These are phyloP conservation scores for Naganishia liquefaciens DNA, from an alignment of 1,284 basidiomycete genomes.

Conservation along the genomic window DNA sequence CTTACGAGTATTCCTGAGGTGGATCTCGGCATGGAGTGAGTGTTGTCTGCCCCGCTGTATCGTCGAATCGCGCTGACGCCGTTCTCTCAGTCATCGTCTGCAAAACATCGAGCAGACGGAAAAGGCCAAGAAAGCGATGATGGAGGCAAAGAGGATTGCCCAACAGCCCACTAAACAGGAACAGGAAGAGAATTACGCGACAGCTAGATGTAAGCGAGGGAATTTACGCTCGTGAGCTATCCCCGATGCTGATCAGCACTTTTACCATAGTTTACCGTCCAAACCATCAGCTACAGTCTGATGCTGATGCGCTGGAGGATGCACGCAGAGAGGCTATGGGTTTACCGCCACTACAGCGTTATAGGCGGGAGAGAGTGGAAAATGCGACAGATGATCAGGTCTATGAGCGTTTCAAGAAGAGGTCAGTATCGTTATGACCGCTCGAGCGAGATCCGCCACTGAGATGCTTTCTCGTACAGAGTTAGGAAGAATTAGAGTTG, in stretches of 20 bases:
- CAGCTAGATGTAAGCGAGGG: slow-evolving; percentile 72
- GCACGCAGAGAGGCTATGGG: slow-evolving; percentile 81
- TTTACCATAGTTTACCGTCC: slow-evolving; percentile 71
- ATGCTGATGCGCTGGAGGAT: slow-evolving; percentile 79
- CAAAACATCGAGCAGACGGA: slow-evolving; percentile 97
- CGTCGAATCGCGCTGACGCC: not conserved
- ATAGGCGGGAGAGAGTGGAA: slow-evolving; percentile 58
- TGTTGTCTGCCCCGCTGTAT: slow-evolving; percentile 36
- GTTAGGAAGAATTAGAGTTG: slow-evolving; percentile 16
- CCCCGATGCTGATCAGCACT: not conserved
- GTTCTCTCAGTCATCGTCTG: slow-evolving; percentile 68
- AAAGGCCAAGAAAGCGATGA: slow-evolving; percentile 81
- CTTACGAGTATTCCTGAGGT: slow-evolving; percentile 94
- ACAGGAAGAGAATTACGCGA: slow-evolving; percentile 71
- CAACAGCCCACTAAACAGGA: slow-evolving; percentile 56
- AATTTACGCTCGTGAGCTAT: not conserved
- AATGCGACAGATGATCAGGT: slow-evolving; percentile 90
- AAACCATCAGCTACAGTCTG: slow-evolving; percentile 72
- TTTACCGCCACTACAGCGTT: slow-evolving; percentile 58
- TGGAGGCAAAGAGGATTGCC: slow-evolving; percentile 57
- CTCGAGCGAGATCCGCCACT: not conserved
- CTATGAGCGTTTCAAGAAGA: slow-evolving; percentile 57
- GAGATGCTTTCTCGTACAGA: not conserved
- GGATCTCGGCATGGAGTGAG: slow-evolving; percentile 95
- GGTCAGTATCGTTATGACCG: slow-evolving; percentile 36